A percentile compares a stretch with the other conserved stretches of the same genome.
phyloP scores from a whole-genome alignment of 768 basidiomycete genomes.

The Hemileccinum impolitum region DNA sequence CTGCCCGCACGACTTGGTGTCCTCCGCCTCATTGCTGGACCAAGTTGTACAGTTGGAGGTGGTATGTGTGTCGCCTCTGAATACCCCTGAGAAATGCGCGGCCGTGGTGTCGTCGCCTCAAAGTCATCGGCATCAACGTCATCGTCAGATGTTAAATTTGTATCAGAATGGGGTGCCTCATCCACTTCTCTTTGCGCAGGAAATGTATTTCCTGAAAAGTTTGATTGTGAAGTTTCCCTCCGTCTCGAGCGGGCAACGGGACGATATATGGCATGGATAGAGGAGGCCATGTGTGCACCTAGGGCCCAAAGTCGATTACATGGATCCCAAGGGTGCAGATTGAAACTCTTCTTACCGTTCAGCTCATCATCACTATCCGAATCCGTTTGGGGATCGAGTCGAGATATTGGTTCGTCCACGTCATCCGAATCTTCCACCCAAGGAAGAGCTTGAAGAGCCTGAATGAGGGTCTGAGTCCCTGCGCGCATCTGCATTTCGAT shows the following conservation, averaged over 20 bases:
- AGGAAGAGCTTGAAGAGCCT: conserved; percentile 82
- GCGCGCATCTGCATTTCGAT: conserved; percentile 63
- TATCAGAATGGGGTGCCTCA: conserved; percentile 31
- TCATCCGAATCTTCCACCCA: conserved; percentile 70
- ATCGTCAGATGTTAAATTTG: conserved; percentile 41
- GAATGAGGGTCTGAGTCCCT: conserved; percentile 86
- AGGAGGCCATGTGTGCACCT: conserved; percentile 65
- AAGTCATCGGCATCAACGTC: conserved; percentile 59
- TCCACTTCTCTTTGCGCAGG: conserved; percentile 26
- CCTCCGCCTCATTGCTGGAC: conserved; percentile 22
- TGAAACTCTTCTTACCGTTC: conserved; percentile 33
- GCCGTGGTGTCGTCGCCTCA: conserved; percentile 47
- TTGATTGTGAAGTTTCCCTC: conserved; percentile 24
- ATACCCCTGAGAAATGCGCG: conserved; percentile 21
- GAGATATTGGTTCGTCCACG: conserved; percentile 55
- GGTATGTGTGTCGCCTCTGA: conserved; percentile 1
- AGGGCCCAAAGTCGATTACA: conserved; percentile 3
- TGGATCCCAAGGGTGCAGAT: neutral
- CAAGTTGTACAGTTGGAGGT: conserved; percentile 14
- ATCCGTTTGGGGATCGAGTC: conserved; percentile 38
- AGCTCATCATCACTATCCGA: conserved; percentile 66
- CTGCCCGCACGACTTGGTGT: conserved; percentile 48
- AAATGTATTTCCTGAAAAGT: conserved; percentile 7
- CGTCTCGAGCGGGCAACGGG: conserved; percentile 69
- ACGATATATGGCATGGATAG: conserved; percentile 84